Evolutionary conservation across 768 basidiomycete genomes (phyloP), one percentile per base, ranked within the genome.

Genomic region (Kwoniella dendrophila): DNA sequence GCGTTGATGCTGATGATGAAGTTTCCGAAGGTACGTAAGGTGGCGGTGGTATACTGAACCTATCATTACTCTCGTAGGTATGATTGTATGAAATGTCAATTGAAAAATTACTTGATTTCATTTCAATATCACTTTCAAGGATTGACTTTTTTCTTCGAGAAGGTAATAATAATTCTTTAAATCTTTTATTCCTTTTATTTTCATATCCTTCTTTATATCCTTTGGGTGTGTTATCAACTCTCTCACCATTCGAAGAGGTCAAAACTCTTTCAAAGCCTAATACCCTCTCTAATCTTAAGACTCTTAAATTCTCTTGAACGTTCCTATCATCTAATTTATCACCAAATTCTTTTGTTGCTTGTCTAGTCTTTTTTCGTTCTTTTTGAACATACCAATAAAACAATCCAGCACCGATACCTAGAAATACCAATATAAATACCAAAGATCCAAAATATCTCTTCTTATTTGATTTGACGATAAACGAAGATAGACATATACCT

Each of bases 261-360:
- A 58, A 32, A 22, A 72, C 18, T 22, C 71, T 34, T 22, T 73
- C 62, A 20, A 72, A 30, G 0, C 73, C 70, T 33, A 71, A 59
- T 1, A 71, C 51, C 29, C 40, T 65, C 30, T 71, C 66, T 33
- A 71, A 45, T 24, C 67, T 18, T 6, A 68, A 47, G 12, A 38
- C 43, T 40, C 59, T 44, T n/a, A 60, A 33, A 30, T 57, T 44
- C 22, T 68, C 70, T 49, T 32, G 41, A n/a, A 68, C 55, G 18
- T 49, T 41, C 16, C 50, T 33, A 3, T 70, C 67, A 30, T 73
- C 74, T 47, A 77, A 33, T 8, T 56, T 61, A 3, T 67, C 56
- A 4, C 57, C 70, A 52, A 78, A 77, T n/a, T 58, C 68, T 14
- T 62, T 53, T 2, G 71, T 74, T 4, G 58, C 63, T 51, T 71